Evolutionary conservation across 192 early-diverging fungal species (phyloP).

Genomic region (Haplosporangium gracile): DNA sequence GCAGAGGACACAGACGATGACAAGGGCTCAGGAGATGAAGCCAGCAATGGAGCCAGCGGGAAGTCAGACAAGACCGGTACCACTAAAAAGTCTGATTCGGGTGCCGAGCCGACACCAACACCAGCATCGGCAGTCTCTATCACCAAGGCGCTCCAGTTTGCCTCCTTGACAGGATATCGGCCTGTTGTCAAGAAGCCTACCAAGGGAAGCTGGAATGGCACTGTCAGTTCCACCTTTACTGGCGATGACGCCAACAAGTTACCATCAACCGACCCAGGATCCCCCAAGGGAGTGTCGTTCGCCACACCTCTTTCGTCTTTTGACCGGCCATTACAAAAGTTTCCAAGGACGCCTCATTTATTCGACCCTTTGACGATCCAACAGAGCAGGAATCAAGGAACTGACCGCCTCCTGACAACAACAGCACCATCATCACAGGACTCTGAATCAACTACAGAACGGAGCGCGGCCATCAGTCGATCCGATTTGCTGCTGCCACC

Average conservation of each 20-base stretch:
- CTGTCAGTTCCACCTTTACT: not conserved
- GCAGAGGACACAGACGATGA: slow-evolving; percentile 6
- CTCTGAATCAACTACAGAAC: not conserved
- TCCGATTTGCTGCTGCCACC: slow-evolving; percentile 42
- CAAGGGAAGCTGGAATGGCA: slow-evolving; percentile 44
- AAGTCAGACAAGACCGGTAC: not conserved
- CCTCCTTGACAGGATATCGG: slow-evolving; percentile 37
- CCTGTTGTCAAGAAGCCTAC: slow-evolving; percentile 48
- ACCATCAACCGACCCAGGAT: slow-evolving; percentile 4
- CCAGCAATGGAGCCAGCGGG: not conserved
- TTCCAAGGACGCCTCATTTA: slow-evolving; percentile 49
- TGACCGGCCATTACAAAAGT: slow-evolving; percentile 54
- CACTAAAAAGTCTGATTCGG: not conserved
- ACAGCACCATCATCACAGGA: too few relatives aligned
- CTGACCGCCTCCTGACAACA: slow-evolving; percentile 3
- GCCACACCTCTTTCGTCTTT: slow-evolving; percentile 28
- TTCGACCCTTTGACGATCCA: slow-evolving; percentile 47
- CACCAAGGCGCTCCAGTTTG: slow-evolving; percentile 39
- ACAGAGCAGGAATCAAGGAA: slow-evolving; percentile 25
- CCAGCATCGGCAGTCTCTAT: slow-evolving; percentile 8
- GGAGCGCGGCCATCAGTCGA: slow-evolving; percentile 44
- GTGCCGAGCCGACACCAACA: not conserved
- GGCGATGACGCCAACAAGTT: not conserved
- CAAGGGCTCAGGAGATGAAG: not conserved
- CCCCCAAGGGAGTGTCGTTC: slow-evolving; percentile 46